Percentiles rank a stretch among this genome's conserved stretches.
These are phyloP conservation scores for Kitagawia praeruptora DNA, from an alignment of 129 eudicot species.

Conservation along the genomic window DNA sequence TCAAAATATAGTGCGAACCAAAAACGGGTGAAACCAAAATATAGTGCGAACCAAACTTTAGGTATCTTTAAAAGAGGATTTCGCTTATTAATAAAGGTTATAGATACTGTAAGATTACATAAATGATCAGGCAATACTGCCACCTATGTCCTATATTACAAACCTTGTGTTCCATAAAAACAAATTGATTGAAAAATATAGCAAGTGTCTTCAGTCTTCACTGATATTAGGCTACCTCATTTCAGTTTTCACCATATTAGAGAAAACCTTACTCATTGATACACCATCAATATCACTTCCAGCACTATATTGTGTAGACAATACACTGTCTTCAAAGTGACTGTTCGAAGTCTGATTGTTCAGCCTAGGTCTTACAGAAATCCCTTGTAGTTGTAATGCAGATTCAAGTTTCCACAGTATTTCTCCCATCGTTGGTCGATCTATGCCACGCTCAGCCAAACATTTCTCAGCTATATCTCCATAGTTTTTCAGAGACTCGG, in stretches of 20 bases:
- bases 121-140: not conserved
- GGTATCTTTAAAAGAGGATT: too few relatives aligned
- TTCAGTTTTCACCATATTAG: conserved; percentile 52
- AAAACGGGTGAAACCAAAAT: too few relatives aligned
- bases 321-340: conserved; percentile 27
- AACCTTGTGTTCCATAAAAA: not conserved
- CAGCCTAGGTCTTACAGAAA: conserved; percentile 12
- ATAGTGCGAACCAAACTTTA: too few relatives aligned
- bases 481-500: conserved; percentile 40
- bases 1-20: too few relatives aligned
- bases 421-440: conserved; percentile 47
- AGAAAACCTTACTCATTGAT: conserved; percentile 65
- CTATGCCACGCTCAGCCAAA: conserved; percentile 42
- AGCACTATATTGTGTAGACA: conserved; percentile 22
- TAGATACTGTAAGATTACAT: too few relatives aligned
- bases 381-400: conserved; percentile 41
- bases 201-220: not conserved
- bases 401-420: conserved; percentile 27
- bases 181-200: not conserved
- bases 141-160: too few relatives aligned
- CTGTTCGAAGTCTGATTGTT: conserved; percentile 1
- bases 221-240: conserved; percentile 26
- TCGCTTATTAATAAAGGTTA: too few relatives aligned
- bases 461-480: conserved; percentile 54
- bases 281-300: conserved; percentile 53